These are phyloP conservation scores for Alternaria sp. DNA, from an alignment of 2,329 filamentous ascomycete species.

Conservation along the genomic window DNA sequence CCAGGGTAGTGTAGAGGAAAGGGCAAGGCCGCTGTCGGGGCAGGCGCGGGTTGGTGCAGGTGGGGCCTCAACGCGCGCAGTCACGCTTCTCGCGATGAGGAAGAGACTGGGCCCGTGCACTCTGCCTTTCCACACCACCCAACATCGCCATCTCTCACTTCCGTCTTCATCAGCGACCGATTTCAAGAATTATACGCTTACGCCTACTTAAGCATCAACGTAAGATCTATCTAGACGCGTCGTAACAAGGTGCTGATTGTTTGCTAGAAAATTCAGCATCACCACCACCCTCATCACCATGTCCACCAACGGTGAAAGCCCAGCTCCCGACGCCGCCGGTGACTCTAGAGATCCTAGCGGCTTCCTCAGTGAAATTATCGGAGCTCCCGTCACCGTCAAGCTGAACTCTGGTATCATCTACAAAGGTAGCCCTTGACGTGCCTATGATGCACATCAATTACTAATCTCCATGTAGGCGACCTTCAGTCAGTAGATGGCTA, in stretches of 20 bases:
- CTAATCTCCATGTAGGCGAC: slow-evolving; percentile 68
- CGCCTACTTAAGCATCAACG: background rate
- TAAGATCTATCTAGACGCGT: background rate
- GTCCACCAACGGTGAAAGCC: slow-evolving; percentile 68
- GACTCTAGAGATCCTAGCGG: slow-evolving; percentile 92
- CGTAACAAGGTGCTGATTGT: background rate
- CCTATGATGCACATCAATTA: background rate
- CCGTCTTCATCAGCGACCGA: background rate
- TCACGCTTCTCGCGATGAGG: slow-evolving; percentile 39
- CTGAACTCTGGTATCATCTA: slow-evolving; percentile 98
- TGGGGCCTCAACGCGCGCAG: slow-evolving; percentile 35
- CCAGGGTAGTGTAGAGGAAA: background rate
- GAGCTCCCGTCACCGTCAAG: slow-evolving; percentile 92
- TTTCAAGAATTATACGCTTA: background rate
- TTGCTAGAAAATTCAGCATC: background rate
- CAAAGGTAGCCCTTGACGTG: slow-evolving; percentile 69
- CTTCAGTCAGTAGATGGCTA: slow-evolving; percentile 97
- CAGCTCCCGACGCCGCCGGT: slow-evolving; percentile 59
- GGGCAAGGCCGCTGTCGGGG: background rate
- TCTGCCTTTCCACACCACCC: background rate
- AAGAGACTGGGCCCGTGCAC: slow-evolving; percentile 27
- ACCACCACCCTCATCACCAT: slow-evolving; percentile 13
- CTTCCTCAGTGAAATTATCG: slow-evolving; percentile 93
- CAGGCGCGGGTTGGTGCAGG: background rate
- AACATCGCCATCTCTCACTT: background rate